phyloP scores from a whole-genome alignment of 805 yeast species.

The Cyberlindnera maritima region DNA sequence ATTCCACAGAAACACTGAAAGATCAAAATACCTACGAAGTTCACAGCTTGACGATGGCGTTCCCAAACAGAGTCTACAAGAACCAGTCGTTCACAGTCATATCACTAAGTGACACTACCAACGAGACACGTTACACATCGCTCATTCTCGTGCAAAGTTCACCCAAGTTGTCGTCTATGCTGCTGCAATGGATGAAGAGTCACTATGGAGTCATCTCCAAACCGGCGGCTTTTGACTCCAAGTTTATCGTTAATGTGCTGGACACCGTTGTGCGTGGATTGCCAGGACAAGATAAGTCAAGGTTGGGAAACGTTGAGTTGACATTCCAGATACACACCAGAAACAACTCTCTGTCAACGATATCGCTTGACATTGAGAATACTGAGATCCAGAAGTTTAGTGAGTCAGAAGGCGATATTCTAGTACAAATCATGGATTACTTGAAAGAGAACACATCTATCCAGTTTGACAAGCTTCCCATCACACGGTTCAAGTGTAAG shows the following conservation, averaged over 20 bases:
- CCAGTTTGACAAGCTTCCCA: constrained; percentile 22
- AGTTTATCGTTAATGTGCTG: constrained; percentile 25
- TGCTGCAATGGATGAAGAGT: constrained; percentile 30
- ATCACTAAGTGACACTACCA: background rate
- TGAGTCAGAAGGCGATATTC: constrained; percentile 10
- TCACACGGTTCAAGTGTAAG: constrained; percentile 20
- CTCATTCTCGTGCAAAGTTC: constrained; percentile 14
- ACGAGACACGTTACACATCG: constrained; percentile 8
- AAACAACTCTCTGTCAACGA: constrained; percentile 20
- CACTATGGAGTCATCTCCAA: constrained; percentile 27
- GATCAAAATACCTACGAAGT: constrained; percentile 6
- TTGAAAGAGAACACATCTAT: constrained; percentile 30
- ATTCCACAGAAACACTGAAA: constrained; percentile 1
- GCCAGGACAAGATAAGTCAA: constrained; percentile 13
- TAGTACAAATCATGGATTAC: constrained; percentile 21
- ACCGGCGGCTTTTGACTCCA: constrained; percentile 25
- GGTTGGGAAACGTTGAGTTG: constrained; percentile 29
- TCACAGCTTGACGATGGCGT: constrained; percentile 9
- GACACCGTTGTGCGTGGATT: constrained; percentile 23
- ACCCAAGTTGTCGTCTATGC: constrained; percentile 19
- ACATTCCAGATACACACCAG: constrained; percentile 25
- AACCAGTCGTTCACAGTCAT: constrained; percentile 21
- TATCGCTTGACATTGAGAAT: constrained; percentile 29
- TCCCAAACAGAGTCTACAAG: constrained; percentile 23
- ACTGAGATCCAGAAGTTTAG: constrained; percentile 25